A percentile compares a stretch with the other conserved stretches of the same genome.
phyloP scores from a whole-genome alignment of 2,329 filamentous ascomycete genomes.

The Pyricularia sp. region DNA sequence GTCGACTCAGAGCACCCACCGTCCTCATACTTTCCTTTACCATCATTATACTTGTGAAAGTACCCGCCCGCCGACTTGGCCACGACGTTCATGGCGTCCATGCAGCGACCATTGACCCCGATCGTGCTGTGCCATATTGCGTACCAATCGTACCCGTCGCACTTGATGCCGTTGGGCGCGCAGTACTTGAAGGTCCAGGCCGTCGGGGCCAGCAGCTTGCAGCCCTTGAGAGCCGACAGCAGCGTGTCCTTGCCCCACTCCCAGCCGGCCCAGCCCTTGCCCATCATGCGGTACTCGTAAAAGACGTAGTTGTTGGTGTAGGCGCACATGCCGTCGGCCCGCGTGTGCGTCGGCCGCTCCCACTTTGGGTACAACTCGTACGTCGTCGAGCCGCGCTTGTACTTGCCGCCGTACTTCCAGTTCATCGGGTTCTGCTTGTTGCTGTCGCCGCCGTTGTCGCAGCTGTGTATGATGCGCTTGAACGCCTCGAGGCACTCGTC shows the following conservation, averaged over 20 bases:
- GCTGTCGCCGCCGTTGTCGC: slow-evolving; percentile 13
- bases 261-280: slow-evolving; percentile 5
- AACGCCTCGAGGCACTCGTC: slow-evolving; percentile 12
- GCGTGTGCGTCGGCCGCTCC: background rate
- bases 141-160: slow-evolving; percentile 5
- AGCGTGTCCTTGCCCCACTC: slow-evolving; percentile 6
- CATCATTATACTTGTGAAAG: background rate
- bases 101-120: background rate
- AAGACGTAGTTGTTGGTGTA: slow-evolving; percentile 1
- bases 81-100: background rate
- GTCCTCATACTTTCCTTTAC: background rate
- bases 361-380: slow-evolving; percentile 5
- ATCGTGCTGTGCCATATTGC: background rate
- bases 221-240: background rate
- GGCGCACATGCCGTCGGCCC: slow-evolving; percentile 6
- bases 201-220: background rate
- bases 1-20: background rate
- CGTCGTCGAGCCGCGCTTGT: slow-evolving; percentile 1
- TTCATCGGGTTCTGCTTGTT: slow-evolving; percentile 17
- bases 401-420: slow-evolving; percentile 11
- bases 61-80: slow-evolving; percentile 1
- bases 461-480: slow-evolving; percentile 14
- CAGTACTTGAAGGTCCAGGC: slow-evolving; percentile 2
- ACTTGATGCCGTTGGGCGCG: slow-evolving; percentile 2
- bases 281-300: slow-evolving; percentile 1